Conservation (phyloP, 1,139 yeast genomes). For the Zygoascus sp. region DNA sequence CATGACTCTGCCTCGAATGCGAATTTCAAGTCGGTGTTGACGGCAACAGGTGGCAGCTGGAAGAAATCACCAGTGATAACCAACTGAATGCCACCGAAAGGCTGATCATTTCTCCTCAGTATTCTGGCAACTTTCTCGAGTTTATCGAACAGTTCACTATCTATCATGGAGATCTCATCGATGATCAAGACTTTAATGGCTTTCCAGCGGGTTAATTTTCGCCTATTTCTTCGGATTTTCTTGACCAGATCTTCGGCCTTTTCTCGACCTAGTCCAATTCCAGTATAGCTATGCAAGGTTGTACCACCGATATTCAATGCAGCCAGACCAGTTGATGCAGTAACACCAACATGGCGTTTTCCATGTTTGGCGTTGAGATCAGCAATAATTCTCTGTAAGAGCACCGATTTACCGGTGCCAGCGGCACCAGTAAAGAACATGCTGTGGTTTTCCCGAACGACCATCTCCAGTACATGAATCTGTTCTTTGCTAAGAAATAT, state of each 20-base stretch:
- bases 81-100: conserved; percentile 78
- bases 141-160: conserved; percentile 62
- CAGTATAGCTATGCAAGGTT: conserved; percentile 74
- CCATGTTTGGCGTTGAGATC: conserved; percentile 57
- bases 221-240: conserved; percentile 43
- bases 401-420: conserved; percentile 31
- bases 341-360: conserved; percentile 58
- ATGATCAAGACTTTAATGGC: conserved; percentile 58
- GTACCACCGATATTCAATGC: conserved; percentile 86
- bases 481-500: conserved; percentile 63
- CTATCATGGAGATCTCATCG: conserved; percentile 84
- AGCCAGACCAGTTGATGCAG: conserved; percentile 92
- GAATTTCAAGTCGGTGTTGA: conserved; percentile 42
- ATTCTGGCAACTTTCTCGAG: conserved; percentile 57
- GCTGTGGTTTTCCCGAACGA: conserved; percentile 50
- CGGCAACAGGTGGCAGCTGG: conserved; percentile 73
- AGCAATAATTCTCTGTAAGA: conserved; percentile 61
- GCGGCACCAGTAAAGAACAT: conserved; percentile 38
- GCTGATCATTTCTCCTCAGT: conserved; percentile 31
- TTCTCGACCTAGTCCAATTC: conserved; percentile 70
- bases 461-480: conserved; percentile 58
- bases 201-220: conserved; percentile 52
- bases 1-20: conserved; percentile 79
- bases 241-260: conserved; percentile 43
- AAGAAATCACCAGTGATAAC: conserved; percentile 81